Conservation (phyloP, 345 rosid species). For the Hibiscus mutabilis region DNA sequence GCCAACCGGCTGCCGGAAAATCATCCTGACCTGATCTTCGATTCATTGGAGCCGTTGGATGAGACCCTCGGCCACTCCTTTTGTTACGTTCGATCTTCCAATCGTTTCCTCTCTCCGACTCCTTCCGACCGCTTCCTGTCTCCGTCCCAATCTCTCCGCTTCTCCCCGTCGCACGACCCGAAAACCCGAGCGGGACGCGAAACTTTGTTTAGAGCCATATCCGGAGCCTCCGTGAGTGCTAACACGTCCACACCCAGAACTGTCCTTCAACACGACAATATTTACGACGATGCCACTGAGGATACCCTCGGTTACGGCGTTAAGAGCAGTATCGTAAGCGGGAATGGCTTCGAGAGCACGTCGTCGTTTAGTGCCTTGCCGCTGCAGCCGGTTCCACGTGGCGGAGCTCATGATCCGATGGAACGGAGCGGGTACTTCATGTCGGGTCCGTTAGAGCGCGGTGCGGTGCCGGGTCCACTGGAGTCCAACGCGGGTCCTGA, state of each 20-base stretch:
- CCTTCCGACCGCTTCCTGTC: slow-evolving; percentile 83
- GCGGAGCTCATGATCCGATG: slow-evolving; percentile 33
- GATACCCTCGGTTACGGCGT: slow-evolving; percentile 42
- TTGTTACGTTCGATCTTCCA: slow-evolving; percentile 88
- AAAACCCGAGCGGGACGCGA: slow-evolving; percentile 41
- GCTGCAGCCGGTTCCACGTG: slow-evolving; percentile 77
- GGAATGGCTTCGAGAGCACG: slow-evolving; percentile 80
- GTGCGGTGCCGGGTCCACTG: slow-evolving; percentile 75
- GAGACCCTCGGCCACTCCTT: slow-evolving; percentile 95
- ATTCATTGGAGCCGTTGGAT: slow-evolving; percentile 65
- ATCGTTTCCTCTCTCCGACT: slow-evolving; percentile 79
- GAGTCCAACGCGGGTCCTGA: slow-evolving; percentile 42
- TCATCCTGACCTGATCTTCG: slow-evolving; percentile 38
- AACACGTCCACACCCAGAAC: slow-evolving; percentile 78
- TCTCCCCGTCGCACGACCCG: slow-evolving; percentile 61
- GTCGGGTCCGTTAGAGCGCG: slow-evolving; percentile 89
- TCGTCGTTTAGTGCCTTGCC: slow-evolving; percentile 79
- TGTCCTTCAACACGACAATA: slow-evolving; percentile 61
- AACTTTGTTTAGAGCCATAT: slow-evolving; percentile 68
- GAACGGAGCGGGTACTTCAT: slow-evolving; percentile 61
- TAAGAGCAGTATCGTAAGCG: slow-evolving; percentile 45
- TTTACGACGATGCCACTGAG: slow-evolving; percentile 79
- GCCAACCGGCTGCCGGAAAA: slow-evolving; percentile 25
- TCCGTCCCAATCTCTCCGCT: slow-evolving; percentile 80
- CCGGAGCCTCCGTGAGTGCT: slow-evolving; percentile 91